These are phyloP conservation scores for Aegilops sharonensis DNA, from an alignment of 176 grass and related monocot species.

Conservation along the genomic window DNA sequence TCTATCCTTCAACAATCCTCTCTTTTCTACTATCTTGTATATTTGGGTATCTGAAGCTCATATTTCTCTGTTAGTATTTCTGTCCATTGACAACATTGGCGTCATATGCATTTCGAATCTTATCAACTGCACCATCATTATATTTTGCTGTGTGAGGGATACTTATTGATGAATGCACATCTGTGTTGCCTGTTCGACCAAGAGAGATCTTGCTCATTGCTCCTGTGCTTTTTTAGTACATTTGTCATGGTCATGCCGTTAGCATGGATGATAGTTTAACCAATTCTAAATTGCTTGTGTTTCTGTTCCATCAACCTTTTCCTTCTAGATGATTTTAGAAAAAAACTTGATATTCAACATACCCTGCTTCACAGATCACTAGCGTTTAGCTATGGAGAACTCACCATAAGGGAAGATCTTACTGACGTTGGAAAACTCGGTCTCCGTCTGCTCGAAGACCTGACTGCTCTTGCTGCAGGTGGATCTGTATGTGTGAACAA, in stretches of 20 bases:
- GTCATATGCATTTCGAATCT: not conserved
- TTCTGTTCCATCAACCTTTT: constrained; percentile 4
- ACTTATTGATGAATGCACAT: constrained; percentile 4
- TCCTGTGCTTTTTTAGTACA: constrained; percentile 22
- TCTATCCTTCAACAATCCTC: not conserved
- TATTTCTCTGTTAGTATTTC: not conserved
- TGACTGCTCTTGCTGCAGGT: constrained; percentile 99
- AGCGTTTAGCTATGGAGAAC: constrained; percentile 36
- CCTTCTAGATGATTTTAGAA: constrained; percentile 11
- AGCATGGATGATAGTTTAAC: constrained; percentile 31
- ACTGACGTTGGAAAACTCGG: constrained; percentile 87
- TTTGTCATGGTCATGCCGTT: constrained; percentile 19
- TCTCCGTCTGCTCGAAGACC: constrained; percentile 92
- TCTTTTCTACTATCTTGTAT: constrained; percentile 19
- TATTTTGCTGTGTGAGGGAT: constrained; percentile 23
- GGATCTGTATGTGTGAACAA: constrained; percentile 97
- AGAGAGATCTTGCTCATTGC: not conserved
- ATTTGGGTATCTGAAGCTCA: constrained; percentile 9
- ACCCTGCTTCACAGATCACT: constrained; percentile 50
- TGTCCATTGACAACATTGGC: not conserved
- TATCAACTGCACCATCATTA: constrained; percentile 6
- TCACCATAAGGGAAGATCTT: constrained; percentile 51
- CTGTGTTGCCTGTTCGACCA: not conserved
- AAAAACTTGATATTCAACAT: constrained; percentile 28
- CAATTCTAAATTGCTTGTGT: not conserved